Percentiles rank a stretch among this genome's conserved stretches.
phyloP scores from a whole-genome alignment of 2,329 filamentous ascomycete genomes.

The Xylariaceae sp. region DNA sequence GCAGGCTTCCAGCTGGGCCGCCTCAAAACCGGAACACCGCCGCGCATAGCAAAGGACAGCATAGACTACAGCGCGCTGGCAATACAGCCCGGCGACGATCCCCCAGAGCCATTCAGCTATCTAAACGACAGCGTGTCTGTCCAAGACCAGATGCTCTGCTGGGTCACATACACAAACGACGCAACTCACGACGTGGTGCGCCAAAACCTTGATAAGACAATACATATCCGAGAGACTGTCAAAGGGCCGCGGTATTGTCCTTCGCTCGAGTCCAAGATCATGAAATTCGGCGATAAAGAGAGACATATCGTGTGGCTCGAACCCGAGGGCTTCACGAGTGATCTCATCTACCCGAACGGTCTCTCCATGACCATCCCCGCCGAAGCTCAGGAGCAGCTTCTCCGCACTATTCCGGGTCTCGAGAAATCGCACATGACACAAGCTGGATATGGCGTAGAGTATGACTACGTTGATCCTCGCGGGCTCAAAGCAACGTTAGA shows the following conservation, averaged over 20 bases:
- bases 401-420: slow-evolving; percentile 84
- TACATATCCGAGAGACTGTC: slow-evolving; percentile 93
- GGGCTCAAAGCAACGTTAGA: slow-evolving; percentile 85
- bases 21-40: slow-evolving; percentile 93
- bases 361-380: slow-evolving; percentile 95
- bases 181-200: slow-evolving; percentile 79
- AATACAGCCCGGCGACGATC: slow-evolving; percentile 74
- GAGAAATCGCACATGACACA: slow-evolving; percentile 91
- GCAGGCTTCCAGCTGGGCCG: slow-evolving; percentile 87
- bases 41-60: slow-evolving; percentile 73
- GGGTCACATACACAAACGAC: slow-evolving; percentile 82
- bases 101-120: slow-evolving; percentile 87
- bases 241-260: slow-evolving; percentile 94
- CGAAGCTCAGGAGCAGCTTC: slow-evolving; percentile 76
- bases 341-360: slow-evolving; percentile 92
- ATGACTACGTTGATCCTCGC: slow-evolving; percentile 95
- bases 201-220: slow-evolving; percentile 87
- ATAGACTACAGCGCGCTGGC: slow-evolving; percentile 75
- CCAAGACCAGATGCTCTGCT: slow-evolving; percentile 77
- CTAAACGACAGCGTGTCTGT: slow-evolving; percentile 76
- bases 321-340: slow-evolving; percentile 86
- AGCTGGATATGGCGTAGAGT: slow-evolving; percentile 94
- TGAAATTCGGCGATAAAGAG: slow-evolving; percentile 77
- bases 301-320: slow-evolving; percentile 94
- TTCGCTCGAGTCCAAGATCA: slow-evolving; percentile 89